phyloP scores from a whole-genome alignment of 2,329 filamentous ascomycete genomes.

The Fusarium palustre region DNA sequence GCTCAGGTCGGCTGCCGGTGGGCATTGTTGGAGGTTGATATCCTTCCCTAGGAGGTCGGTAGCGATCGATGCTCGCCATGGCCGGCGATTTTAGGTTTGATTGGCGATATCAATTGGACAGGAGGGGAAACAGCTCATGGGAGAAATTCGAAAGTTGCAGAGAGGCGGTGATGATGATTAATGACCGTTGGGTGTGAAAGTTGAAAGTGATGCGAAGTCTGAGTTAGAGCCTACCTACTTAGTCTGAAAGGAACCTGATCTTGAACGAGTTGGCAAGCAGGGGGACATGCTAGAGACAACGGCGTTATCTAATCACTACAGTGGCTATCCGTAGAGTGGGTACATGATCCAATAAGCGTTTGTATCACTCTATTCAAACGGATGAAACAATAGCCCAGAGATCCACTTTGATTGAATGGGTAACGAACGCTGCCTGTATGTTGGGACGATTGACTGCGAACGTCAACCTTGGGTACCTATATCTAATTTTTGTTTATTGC shows the following conservation, averaged over 20 bases:
- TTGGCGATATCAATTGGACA: constrained; percentile 38
- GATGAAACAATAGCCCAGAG: constrained; percentile 19
- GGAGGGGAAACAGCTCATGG: constrained; percentile 44
- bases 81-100: constrained; percentile 42
- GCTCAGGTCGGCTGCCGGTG: constrained; percentile 55
- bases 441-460: background rate
- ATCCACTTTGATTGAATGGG: constrained; percentile 19
- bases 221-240: constrained; percentile 6
- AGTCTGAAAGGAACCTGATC: constrained; percentile 40
- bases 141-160: constrained; percentile 20
- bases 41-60: constrained; percentile 67
- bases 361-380: constrained; percentile 12
- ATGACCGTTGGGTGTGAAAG: constrained; percentile 2
- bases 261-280: constrained; percentile 41
- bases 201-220: constrained; percentile 31
- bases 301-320: constrained; percentile 46
- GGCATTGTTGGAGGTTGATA: constrained; percentile 66
- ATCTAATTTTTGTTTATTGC: constrained; percentile 6
- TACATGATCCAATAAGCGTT: constrained; percentile 38
- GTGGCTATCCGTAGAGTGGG: constrained; percentile 15
- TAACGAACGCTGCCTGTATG: background rate
- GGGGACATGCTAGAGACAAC: constrained; percentile 27
- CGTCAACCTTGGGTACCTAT: background rate
- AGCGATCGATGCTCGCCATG: constrained; percentile 72
- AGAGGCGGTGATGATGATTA: constrained; percentile 32